Evolutionary conservation across 495 filamentous ascomycete genomes (phyloP), one percentile per base, ranked within the genome.

Genomic region (Hypoxylon fragiforme): DNA sequence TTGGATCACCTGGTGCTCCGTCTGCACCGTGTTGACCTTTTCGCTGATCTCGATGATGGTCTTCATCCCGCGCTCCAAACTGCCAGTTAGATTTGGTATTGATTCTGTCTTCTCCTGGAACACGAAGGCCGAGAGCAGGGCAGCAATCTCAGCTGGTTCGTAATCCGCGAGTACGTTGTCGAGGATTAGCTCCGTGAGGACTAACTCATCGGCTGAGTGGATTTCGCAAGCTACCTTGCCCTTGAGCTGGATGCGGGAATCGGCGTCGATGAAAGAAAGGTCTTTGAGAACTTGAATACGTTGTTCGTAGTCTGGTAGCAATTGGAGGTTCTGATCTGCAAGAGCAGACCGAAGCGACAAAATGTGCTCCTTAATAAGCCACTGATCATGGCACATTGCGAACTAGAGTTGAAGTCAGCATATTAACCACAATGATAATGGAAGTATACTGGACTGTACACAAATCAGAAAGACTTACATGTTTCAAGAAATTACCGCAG

Each of bases 151-250:
- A 63, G 95, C 92, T 0, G 94, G 91, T 55, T 96, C 92, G 69
- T 90, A 97, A 54, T 95, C 88, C 14, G 91, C 91, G 2, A 98
- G 84, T 4, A 96, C 90, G 67, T 98, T 98, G 61, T 98, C 95
- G 12, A 98, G 84, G 39, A 98, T 86, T 3, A 98, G 81, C 67
- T 98, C 94, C 1, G 94, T 98, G 19, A 98, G 82, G 6, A 97
- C 91, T n/a, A 98, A 82, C 70, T 97, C 94, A 66, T 96, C 94
- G 13, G 92, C 91, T 3, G 92, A 96, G 74, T 97, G 95, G 57
- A 98, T 89, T 78, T 98, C 94, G 73, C 94, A 98, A 13, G 94
- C 94, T 22, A 98, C 94, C 72, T 97, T 96, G 69, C 94, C 94
- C 73, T 98, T 98, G 54, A 98, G 78, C 72, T 92, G 87, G 24